These are phyloP conservation scores for Fraxinus excelsior DNA, from an alignment of 257 asterid species.

Conservation along the genomic window DNA sequence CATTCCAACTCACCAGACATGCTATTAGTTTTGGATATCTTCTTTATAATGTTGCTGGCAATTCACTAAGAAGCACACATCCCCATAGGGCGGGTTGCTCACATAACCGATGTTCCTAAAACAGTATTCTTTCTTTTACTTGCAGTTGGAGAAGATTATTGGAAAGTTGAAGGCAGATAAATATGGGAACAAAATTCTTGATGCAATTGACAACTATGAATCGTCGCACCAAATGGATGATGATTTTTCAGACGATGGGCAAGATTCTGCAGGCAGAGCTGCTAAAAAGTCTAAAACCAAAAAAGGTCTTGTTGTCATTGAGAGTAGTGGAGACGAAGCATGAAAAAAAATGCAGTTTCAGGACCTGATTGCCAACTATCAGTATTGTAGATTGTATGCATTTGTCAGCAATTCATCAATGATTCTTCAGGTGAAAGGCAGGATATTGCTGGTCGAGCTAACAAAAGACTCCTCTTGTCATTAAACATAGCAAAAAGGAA, in stretches of 20 bases:
- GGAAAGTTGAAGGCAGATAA: constrained; percentile 86
- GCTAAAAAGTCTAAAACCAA: constrained; percentile 55
- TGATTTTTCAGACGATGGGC: constrained; percentile 28
- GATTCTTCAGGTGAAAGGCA: not conserved
- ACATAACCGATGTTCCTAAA: not conserved
- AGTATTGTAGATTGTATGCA: not conserved
- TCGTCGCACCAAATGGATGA: constrained; percentile 34
- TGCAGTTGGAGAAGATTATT: constrained; percentile 85
- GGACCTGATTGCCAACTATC: not conserved
- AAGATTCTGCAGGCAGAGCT: constrained; percentile 33
- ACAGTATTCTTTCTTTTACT: not conserved
- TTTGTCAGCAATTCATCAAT: not conserved
- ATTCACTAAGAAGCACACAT: not conserved
- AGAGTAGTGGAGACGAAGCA: constrained; percentile 80
- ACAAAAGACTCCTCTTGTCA: not conserved
- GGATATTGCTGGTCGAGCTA: not conserved
- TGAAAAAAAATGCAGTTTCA: constrained; percentile 26
- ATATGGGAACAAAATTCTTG: constrained; percentile 69
- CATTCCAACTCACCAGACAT: not conserved
- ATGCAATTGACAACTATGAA: constrained; percentile 48
- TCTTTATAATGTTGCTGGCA: not conserved
- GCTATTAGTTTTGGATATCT: not conserved
- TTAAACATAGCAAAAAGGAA: not conserved
- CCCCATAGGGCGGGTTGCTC: not conserved
- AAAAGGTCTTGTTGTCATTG: constrained; percentile 54